phyloP scores from a whole-genome alignment of 441 rosid genomes.

The Breynia disticha region DNA sequence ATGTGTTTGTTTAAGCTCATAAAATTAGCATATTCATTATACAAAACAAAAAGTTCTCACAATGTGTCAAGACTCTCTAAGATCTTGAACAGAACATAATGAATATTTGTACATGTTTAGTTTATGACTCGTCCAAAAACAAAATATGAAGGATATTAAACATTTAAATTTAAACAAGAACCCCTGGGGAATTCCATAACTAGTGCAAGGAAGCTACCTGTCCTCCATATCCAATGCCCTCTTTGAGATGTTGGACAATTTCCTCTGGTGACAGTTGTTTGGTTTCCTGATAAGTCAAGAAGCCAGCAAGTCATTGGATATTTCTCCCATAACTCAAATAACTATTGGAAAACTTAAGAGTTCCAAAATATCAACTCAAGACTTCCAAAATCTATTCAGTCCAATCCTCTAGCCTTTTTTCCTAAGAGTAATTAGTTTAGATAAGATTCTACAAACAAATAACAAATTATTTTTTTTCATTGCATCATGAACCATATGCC shows the following conservation, averaged over 20 bases:
- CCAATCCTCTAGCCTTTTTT: too few relatives aligned
- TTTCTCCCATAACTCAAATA: constrained; percentile 6
- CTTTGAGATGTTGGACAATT: constrained; percentile 80
- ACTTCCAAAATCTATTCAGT: neutral
- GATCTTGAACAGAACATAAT: too few relatives aligned
- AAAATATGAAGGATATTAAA: constrained; percentile 2
- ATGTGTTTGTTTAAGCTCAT: too few relatives aligned
- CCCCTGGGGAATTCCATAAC: constrained; percentile 1
- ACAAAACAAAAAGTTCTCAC: too few relatives aligned
- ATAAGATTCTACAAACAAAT: neutral
- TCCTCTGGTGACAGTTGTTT: constrained; percentile 50
- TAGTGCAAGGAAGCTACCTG: constrained; percentile 45
- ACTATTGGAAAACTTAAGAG: neutral
- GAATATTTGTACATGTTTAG: constrained; percentile 1
- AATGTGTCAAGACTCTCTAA: too few relatives aligned
- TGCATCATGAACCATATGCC: neutral
- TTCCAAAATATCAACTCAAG: neutral
- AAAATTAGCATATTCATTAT: too few relatives aligned
- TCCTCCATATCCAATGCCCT: constrained; percentile 65
- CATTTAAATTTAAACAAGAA: constrained; percentile 3
- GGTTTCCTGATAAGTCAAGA: constrained; percentile 42
- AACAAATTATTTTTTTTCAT: neutral
- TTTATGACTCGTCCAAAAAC: neutral
- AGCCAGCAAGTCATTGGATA: constrained; percentile 5
- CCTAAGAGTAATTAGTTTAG: neutral